Evolutionary conservation across 2,329 filamentous ascomycete species (phyloP).

Genomic region (Fusarium pseudoanthophilum): DNA sequence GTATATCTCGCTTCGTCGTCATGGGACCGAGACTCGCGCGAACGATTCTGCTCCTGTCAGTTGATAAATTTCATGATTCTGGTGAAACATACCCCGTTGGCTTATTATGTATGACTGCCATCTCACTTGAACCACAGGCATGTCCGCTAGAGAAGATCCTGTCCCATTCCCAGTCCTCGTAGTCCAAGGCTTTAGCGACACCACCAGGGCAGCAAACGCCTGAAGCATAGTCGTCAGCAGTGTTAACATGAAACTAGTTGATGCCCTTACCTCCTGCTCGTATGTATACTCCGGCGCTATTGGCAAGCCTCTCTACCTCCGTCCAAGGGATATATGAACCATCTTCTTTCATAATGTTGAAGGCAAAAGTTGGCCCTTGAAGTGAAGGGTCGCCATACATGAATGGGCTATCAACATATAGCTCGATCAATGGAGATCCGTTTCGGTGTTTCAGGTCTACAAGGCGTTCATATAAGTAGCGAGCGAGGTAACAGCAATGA

Average conservation of each 20-base stretch:
- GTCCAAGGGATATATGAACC: constrained; percentile 66
- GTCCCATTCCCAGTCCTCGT: constrained; percentile 65
- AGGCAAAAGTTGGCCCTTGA: constrained; percentile 71
- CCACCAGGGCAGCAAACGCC: constrained; percentile 62
- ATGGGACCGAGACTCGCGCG: constrained; percentile 70
- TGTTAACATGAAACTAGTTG: not conserved
- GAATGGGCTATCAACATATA: constrained; percentile 63
- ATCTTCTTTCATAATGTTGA: constrained; percentile 67
- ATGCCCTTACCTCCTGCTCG: constrained; percentile 60
- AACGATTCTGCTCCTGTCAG: constrained; percentile 59
- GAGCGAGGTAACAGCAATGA: constrained; percentile 65
- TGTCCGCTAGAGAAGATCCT: constrained; percentile 66
- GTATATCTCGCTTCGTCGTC: constrained; percentile 66
- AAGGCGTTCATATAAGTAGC: constrained; percentile 61
- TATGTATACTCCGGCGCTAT: constrained; percentile 66
- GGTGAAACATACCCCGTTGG: constrained; percentile 60
- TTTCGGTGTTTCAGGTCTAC: constrained; percentile 62
- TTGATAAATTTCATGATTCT: not conserved
- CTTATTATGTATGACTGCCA: constrained; percentile 63
- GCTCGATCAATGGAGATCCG: constrained; percentile 59
- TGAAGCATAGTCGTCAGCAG: constrained; percentile 32
- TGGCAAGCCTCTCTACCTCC: constrained; percentile 68
- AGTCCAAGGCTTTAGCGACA: constrained; percentile 58
- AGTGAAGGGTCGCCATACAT: constrained; percentile 61
- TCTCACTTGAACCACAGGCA: constrained; percentile 64